A percentile compares a stretch with the other conserved stretches of the same genome.
These are phyloP conservation scores for Miscanthus lutarioriparius DNA, from an alignment of 176 grass and related monocot species.

Conservation along the genomic window DNA sequence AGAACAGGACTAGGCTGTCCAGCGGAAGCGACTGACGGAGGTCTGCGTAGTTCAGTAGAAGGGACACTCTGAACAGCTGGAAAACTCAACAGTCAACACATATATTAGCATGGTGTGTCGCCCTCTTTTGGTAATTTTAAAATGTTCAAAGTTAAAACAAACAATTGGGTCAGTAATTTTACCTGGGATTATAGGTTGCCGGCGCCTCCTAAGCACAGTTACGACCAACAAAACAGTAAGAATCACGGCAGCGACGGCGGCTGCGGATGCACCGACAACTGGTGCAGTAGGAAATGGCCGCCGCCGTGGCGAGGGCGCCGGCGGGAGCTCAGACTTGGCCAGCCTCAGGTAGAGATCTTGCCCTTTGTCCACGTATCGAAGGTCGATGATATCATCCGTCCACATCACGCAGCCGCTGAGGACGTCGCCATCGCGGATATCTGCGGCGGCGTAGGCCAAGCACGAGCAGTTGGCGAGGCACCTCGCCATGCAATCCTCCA, in stretches of 20 bases:
- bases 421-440: conserved; percentile 19
- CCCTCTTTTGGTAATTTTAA: background rate
- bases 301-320: background rate
- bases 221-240: background rate
- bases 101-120: no score
- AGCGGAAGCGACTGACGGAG: background rate
- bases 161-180: background rate
- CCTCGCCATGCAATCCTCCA: conserved; percentile 34
- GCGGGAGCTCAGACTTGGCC: conserved; percentile 9
- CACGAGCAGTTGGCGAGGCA: conserved; percentile 64
- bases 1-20: background rate
- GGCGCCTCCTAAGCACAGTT: background rate
- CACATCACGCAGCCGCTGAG: conserved; percentile 32
- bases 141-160: background rate
- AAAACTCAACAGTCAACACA: background rate
- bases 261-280: background rate
- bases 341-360: conserved; percentile 32
- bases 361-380: conserved; percentile 22
- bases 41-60: background rate
- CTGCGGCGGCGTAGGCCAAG: conserved; percentile 47
- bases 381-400: background rate
- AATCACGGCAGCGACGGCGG: background rate
- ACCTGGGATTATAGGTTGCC: background rate
- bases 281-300: background rate
- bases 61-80: background rate